Evolutionary conservation across 1,139 yeast genomes (phyloP).

Genomic region (Blastobotrys capitulatus): DNA sequence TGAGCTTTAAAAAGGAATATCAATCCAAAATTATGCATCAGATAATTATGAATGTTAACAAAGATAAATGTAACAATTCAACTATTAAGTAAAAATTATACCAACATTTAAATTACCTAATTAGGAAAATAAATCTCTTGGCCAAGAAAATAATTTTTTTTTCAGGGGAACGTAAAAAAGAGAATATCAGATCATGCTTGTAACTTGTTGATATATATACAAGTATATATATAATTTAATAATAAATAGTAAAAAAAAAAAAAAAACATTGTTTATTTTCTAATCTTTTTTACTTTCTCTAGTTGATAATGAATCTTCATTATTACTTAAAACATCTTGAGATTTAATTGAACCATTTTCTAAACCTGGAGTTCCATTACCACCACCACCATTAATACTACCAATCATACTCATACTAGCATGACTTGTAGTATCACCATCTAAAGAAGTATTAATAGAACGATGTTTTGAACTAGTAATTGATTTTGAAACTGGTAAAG

Average conservation of each 20-base stretch:
- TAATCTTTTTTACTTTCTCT: background rate
- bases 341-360: constrained; percentile 4
- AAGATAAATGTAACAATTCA: too few species aligned
- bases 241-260: background rate
- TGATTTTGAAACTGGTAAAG: constrained; percentile 15
- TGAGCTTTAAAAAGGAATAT: too few species aligned
- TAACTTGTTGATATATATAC: too few species aligned
- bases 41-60: too few species aligned
- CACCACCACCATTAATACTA: background rate
- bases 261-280: background rate
- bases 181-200: too few species aligned
- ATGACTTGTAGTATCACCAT: background rate
- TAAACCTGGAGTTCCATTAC: background rate
- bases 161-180: too few species aligned
- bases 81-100: too few species aligned
- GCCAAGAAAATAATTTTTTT: too few species aligned
- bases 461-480: constrained; percentile 11
- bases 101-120: too few species aligned
- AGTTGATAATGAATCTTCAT: background rate
- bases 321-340: background rate
- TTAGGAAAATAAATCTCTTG: too few species aligned
- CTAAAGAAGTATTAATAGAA: constrained; percentile 6
- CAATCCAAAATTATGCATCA: too few species aligned
- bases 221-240: too few species aligned
- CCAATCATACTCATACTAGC: background rate